phyloP scores from a whole-genome alignment of 371 early-diverging fungal species.

The Mortierella sp. region DNA sequence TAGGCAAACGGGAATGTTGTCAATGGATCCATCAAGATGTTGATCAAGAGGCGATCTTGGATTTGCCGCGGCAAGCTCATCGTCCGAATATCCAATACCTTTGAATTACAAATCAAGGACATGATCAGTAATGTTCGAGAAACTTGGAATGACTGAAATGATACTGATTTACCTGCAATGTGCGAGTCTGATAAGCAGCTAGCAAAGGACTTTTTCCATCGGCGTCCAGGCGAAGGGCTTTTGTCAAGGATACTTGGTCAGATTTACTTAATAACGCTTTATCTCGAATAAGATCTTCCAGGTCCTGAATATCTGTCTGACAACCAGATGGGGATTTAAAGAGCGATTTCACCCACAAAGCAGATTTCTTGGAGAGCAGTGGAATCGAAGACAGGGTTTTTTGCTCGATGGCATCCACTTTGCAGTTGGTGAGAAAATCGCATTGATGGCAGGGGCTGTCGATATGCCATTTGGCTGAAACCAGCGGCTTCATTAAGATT shows the following conservation, averaged over 20 bases:
- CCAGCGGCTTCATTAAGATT: slow-evolving; percentile 42
- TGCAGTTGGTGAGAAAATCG: slow-evolving; percentile 57
- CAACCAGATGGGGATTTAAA: slow-evolving; percentile 4
- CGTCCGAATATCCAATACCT: slow-evolving; percentile 34
- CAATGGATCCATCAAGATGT: slow-evolving; percentile 36
- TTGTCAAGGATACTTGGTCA: slow-evolving; percentile 8
- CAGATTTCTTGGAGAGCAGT: slow-evolving; percentile 44
- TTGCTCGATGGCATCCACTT: slow-evolving; percentile 57
- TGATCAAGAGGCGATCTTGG: slow-evolving; percentile 32
- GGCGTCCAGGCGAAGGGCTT: slow-evolving; percentile 13
- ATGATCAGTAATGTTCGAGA: neutral
- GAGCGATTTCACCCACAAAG: slow-evolving; percentile 27
- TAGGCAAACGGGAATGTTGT: slow-evolving; percentile 34
- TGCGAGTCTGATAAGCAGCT: slow-evolving; percentile 10
- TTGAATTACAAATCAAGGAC: neutral
- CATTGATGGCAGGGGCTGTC: slow-evolving; percentile 62
- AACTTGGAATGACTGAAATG: neutral
- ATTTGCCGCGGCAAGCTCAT: slow-evolving; percentile 30
- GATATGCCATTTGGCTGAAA: slow-evolving; percentile 59
- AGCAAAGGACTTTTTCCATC: slow-evolving; percentile 24
- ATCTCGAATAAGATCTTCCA: slow-evolving; percentile 59
- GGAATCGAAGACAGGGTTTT: slow-evolving; percentile 56
- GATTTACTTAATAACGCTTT: slow-evolving; percentile 7
- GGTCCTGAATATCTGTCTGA: slow-evolving; percentile 45
- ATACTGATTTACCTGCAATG: slow-evolving; percentile 19